Percentiles rank a stretch among this genome's conserved stretches.
phyloP scores from a whole-genome alignment of 2,329 filamentous ascomycete species.

The Talaromyces sp. region DNA sequence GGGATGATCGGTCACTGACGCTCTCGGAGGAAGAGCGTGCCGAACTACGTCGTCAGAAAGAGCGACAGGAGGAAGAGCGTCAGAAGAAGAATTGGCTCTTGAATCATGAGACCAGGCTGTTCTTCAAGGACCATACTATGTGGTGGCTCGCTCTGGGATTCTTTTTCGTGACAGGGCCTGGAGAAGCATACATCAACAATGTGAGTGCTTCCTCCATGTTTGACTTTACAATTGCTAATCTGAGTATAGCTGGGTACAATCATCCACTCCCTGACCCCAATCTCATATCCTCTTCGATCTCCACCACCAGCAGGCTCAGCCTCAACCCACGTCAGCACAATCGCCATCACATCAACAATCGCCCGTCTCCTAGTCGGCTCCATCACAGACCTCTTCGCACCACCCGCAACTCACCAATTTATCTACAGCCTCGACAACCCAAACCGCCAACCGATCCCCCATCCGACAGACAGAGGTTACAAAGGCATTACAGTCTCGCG shows the following conservation, averaged over 20 bases:
- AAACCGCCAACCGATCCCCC: conserved; percentile 29
- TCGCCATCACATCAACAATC: conserved; percentile 86
- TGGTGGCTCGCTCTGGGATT: conserved; percentile 91
- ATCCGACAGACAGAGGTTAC: conserved; percentile 13
- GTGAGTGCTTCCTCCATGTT: conserved; percentile 27
- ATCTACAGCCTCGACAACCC: conserved; percentile 46
- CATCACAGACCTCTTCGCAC: conserved; percentile 81
- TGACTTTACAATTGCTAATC: neutral
- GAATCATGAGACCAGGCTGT: conserved; percentile 83
- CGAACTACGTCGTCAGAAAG: conserved; percentile 40
- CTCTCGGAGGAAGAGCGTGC: conserved; percentile 45
- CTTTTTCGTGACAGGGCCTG: conserved; percentile 87
- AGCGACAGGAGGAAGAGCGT: conserved; percentile 53
- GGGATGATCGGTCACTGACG: conserved; percentile 40
- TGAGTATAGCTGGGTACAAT: conserved; percentile 70
- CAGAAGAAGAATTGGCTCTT: conserved; percentile 85
- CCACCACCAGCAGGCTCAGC: conserved; percentile 60
- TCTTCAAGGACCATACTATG: conserved; percentile 87
- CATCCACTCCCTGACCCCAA: conserved; percentile 75
- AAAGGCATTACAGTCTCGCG: conserved; percentile 62
- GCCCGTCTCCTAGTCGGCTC: conserved; percentile 86
- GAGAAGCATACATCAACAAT: conserved; percentile 98
- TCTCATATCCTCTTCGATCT: conserved; percentile 51
- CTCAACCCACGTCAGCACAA: conserved; percentile 82
- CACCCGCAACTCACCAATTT: conserved; percentile 59